Evolutionary conservation across 495 filamentous ascomycete species (phyloP).

Genomic region (Xylaria castorea): DNA sequence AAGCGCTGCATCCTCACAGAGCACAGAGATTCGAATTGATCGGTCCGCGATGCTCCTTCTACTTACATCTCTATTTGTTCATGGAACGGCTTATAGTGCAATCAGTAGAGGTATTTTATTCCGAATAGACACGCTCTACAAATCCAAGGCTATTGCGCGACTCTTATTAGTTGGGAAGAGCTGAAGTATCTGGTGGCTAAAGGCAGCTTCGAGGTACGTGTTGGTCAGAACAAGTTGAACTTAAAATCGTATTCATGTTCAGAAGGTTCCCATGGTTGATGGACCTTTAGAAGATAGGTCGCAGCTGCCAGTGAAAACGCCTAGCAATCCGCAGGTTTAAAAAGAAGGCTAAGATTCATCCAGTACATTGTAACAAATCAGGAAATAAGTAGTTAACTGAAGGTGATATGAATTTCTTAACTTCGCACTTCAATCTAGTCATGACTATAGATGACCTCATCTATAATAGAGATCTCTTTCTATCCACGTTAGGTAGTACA

Average conservation of each 20-base stretch:
- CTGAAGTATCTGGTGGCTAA: not conserved
- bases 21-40: not conserved
- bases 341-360: not conserved
- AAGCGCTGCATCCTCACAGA: conserved; percentile 10
- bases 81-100: not conserved
- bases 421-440: not conserved
- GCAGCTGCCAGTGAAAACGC: not conserved
- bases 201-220: not conserved
- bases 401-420: not conserved
- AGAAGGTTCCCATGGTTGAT: not conserved
- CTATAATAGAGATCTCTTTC: not conserved
- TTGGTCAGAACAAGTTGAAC: not conserved
- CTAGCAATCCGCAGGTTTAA: not conserved
- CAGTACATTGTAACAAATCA: not conserved
- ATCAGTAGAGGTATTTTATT: not conserved
- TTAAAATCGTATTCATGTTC: not conserved
- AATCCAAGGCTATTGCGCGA: not conserved
- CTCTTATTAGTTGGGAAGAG: not conserved
- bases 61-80: not conserved
- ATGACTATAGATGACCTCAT: not conserved
- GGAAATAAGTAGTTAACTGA: not conserved
- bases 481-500: not conserved
- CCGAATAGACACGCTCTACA: not conserved
- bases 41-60: not conserved
- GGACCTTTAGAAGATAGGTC: not conserved